phyloP scores from a whole-genome alignment of 1,284 basidiomycete genomes.

The Austropuccinia psidii region DNA sequence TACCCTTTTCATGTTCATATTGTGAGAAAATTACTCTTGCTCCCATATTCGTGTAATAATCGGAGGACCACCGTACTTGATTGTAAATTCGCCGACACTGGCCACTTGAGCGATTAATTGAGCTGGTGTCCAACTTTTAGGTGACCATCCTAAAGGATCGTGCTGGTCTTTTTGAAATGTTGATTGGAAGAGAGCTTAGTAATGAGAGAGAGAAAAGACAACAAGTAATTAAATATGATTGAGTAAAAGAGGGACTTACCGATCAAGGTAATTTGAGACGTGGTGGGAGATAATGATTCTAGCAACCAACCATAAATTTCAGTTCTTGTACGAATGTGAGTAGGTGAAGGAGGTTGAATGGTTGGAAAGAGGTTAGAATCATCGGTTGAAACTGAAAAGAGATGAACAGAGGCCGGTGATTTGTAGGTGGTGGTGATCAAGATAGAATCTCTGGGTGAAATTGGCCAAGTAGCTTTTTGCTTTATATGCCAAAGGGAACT shows the following conservation, averaged over 20 bases:
- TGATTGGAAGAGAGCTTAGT: too few species aligned
- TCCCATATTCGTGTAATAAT: slow-evolving; percentile 67
- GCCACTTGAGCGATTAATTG: slow-evolving; percentile 69
- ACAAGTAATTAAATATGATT: background rate
- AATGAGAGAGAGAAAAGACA: background rate
- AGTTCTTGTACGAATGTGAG: slow-evolving; percentile 82
- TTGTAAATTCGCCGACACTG: slow-evolving; percentile 84
- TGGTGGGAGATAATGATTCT: slow-evolving; percentile 87
- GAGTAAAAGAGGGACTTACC: too few species aligned
- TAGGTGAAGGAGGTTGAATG: slow-evolving; percentile 63
- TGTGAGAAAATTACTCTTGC: slow-evolving; percentile 65
- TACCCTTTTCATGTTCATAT: slow-evolving; percentile 80
- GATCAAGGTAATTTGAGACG: slow-evolving; percentile 83
- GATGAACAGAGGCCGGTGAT: slow-evolving; percentile 86
- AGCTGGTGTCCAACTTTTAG: slow-evolving; percentile 83
- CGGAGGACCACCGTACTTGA: slow-evolving; percentile 90
- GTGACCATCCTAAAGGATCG: slow-evolving; percentile 94
- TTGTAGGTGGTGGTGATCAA: slow-evolving; percentile 94
- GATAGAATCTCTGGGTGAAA: slow-evolving; percentile 82
- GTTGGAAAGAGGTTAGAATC: slow-evolving; percentile 75
- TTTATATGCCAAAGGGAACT: slow-evolving; percentile 87
- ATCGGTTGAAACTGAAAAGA: slow-evolving; percentile 90
- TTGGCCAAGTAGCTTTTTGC: slow-evolving; percentile 81
- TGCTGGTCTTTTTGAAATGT: slow-evolving; percentile 63
- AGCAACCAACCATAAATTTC: slow-evolving; percentile 96